phyloP scores from a whole-genome alignment of 2,329 filamentous ascomycete species.

The Colletotrichum neosansevieriae region DNA sequence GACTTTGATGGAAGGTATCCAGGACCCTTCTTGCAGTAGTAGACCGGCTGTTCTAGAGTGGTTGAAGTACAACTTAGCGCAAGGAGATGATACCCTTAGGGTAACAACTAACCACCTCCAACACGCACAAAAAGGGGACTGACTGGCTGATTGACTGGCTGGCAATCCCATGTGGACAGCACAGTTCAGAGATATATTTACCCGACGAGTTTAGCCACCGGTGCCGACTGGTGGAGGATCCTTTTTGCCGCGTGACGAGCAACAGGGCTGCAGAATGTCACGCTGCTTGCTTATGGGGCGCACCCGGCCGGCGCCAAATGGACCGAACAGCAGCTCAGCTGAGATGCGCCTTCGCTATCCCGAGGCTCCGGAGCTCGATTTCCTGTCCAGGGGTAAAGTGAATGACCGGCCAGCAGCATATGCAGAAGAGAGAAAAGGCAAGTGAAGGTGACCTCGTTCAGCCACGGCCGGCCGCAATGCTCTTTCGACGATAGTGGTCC shows the following conservation, averaged over 20 bases:
- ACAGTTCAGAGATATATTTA: conserved; percentile 17
- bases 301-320: conserved; percentile 32
- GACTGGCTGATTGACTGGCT: neutral
- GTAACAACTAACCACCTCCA: conserved; percentile 12
- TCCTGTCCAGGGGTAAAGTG: neutral
- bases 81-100: conserved; percentile 5
- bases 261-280: conserved; percentile 40
- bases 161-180: conserved; percentile 25
- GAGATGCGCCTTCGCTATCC: neutral
- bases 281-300: conserved; percentile 16
- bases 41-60: conserved; percentile 9
- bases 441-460: neutral
- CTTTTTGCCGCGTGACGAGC: conserved; percentile 28
- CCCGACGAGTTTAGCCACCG: conserved; percentile 29
- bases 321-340: conserved; percentile 26
- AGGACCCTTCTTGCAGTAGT: conserved; percentile 38
- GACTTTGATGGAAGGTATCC: conserved; percentile 6
- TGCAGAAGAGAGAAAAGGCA: neutral
- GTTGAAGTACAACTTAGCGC: neutral
- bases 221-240: conserved; percentile 38
- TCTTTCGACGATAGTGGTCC: neutral
- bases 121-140: neutral
- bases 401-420: neutral
- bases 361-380: neutral
- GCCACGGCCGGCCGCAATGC: neutral